phyloP scores from a whole-genome alignment of 768 basidiomycete genomes.

The Lyophyllum semitale region DNA sequence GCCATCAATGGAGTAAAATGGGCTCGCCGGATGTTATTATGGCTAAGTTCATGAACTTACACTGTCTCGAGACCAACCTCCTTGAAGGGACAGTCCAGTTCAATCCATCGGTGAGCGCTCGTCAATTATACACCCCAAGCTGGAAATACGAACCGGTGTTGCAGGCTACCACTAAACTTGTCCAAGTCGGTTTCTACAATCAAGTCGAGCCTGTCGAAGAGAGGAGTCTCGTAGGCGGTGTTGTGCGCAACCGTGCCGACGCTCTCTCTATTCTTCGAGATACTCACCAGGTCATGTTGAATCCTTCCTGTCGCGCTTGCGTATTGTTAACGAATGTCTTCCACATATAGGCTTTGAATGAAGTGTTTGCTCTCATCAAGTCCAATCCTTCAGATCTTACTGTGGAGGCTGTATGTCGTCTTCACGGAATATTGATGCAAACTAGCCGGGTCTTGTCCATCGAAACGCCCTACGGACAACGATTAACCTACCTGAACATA shows the following conservation, averaged over 20 bases:
- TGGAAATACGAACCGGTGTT: too few relatives aligned
- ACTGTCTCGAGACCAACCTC: slow-evolving; percentile 18
- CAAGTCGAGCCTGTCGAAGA: slow-evolving; percentile 1
- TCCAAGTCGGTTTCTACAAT: slow-evolving; percentile 13
- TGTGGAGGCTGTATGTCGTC: slow-evolving; percentile 8
- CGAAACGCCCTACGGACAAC: background rate
- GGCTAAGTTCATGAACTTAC: slow-evolving; percentile 11
- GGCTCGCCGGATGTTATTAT: background rate
- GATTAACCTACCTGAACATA: slow-evolving; percentile 13
- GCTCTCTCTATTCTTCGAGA: slow-evolving; percentile 17
- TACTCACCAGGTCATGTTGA: slow-evolving; percentile 15
- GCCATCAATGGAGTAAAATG: slow-evolving; percentile 6
- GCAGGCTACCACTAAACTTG: slow-evolving; percentile 7
- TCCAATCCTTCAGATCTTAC: slow-evolving; percentile 7
- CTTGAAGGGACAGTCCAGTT: slow-evolving; percentile 18
- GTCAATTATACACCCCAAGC: too few relatives aligned
- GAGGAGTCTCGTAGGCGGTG: slow-evolving; percentile 4
- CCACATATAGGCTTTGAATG: slow-evolving; percentile 10
- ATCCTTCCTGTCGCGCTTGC: background rate
- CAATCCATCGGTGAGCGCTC: slow-evolving; percentile 7
- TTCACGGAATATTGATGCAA: slow-evolving; percentile 13
- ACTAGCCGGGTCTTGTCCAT: slow-evolving; percentile 10
- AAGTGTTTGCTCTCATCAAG: slow-evolving; percentile 6
- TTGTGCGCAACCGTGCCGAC: slow-evolving; percentile 9
- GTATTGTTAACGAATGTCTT: background rate